Base-by-base conservation (phyloP, 192 early-diverging fungal species). In the Jimgerdemannia flammicorona region DNA sequence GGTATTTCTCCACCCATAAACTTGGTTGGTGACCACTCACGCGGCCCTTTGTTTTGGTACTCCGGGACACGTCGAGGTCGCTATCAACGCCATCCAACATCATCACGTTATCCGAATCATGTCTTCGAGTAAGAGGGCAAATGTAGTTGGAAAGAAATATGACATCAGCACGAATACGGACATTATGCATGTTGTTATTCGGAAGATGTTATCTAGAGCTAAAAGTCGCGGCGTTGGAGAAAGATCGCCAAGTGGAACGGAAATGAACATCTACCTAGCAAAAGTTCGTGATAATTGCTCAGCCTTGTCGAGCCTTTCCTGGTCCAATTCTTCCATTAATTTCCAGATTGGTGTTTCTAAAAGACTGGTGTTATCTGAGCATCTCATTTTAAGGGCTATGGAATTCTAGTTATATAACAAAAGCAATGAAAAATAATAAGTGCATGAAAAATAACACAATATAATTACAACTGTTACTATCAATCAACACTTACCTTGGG, bases 1-100 rank as follows among this genome's bases (percentile, higher is more conserved):
- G 83, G 82, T 98, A 98, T 73, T 96, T 97, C 79, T 99, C 95
- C 18, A 95, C 94, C 95, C 95, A 99, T 20, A 96, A 69, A 19
- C 29, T 67, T 70, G 2, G 19, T 74, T 67, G 64, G 66, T 74
- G 64, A 67, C 3, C 63, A 66, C 59, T 40, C 68, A 64, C 66
- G 20, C 29, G 29, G 29, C 29, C 29, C 29, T 66, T 74, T 39
- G 66, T 66, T 67, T 64, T 20, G 9, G 40, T 41, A 65, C 40
- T 40, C 72, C 9, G 59, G 40, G 72, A 74, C 44, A 14, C 49
- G 44, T 75, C 74, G 69, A 39, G 66, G 14, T 68, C 74, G 17
- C 44, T 68, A 17, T 75, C 74, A 29, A 44, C 74, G 14, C 44
- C 42, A 8, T 73, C 72, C 19, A 73, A 41, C 18, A 43, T 66